These are phyloP conservation scores for Fusarium verticillioides DNA, from an alignment of 2,329 filamentous ascomycete genomes.

Conservation along the genomic window DNA sequence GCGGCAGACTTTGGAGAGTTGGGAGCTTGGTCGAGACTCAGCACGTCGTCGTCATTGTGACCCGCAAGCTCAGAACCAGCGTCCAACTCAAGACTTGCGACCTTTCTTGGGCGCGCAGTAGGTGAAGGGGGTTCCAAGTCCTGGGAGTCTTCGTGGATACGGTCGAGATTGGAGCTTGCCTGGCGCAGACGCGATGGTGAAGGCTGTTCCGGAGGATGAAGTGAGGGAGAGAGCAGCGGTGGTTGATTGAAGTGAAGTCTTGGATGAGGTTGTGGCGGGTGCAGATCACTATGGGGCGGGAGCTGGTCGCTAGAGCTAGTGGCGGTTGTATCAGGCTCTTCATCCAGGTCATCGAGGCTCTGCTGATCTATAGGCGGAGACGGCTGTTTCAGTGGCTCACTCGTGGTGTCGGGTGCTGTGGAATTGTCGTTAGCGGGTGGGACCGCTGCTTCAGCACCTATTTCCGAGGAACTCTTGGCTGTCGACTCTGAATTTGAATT, in stretches of 20 bases:
- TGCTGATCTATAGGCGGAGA: constrained; percentile 36
- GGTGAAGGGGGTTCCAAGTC: constrained; percentile 22
- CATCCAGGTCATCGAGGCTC: constrained; percentile 28
- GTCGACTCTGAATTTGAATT: not conserved
- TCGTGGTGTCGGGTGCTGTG: constrained; percentile 19
- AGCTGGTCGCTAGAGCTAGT: constrained; percentile 41
- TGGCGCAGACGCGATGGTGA: constrained; percentile 36
- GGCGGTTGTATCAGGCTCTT: constrained; percentile 36
- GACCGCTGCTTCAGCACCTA: constrained; percentile 27
- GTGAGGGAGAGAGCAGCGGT: constrained; percentile 33
- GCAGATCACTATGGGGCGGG: constrained; percentile 38
- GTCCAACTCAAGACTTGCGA: constrained; percentile 36
- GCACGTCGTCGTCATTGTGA: constrained; percentile 43
- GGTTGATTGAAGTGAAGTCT: constrained; percentile 32
- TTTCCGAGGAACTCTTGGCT: constrained; percentile 25
- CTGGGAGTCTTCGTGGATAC: constrained; percentile 42
- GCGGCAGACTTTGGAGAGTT: constrained; percentile 30
- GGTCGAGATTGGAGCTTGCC: constrained; percentile 41
- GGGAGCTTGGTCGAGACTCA: constrained; percentile 44
- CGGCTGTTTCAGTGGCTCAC: constrained; percentile 38
- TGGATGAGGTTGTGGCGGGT: constrained; percentile 37
- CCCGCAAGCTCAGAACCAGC: constrained; percentile 33
- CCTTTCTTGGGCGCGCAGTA: constrained; percentile 25
- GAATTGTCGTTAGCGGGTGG: constrained; percentile 36
- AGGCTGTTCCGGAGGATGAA: constrained; percentile 30